Base-by-base conservation (phyloP, 805 yeast genomes). In the Kodamaea neixiangensis region DNA sequence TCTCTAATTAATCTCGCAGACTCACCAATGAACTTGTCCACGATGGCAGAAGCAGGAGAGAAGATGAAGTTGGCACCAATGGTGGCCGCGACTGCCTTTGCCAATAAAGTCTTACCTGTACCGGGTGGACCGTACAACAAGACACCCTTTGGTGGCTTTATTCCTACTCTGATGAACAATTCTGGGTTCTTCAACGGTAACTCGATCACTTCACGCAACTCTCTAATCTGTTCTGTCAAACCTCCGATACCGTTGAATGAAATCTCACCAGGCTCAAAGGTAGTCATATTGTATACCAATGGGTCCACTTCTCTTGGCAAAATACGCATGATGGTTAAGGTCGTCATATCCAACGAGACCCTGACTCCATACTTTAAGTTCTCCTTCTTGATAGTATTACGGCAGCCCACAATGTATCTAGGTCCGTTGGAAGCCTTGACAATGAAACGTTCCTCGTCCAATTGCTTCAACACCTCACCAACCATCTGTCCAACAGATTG, bases 221-320 rank as follows among this genome's bases (percentile, higher is more conserved):
- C 98, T 62, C 98, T 81, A 60, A 94, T 91, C 71, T 94, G 99
- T 59, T 94, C 98, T 45, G 85, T 86, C 57, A 94, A 80, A 54
- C 99, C 99, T 78, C 99, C 99, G 64, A 94, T 91, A 33, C 96
- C 94, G 53, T 86, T 86, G 70, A 94, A 94, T 17, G 97, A 87
- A 54, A 93, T 85, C 62, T 91, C 97, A 54, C 97, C 98, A n/a
- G 97, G 97, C 68, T 92, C 96, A 64, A 94, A 89, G 2, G 96
- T 86, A 4, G 99, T 92, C 99, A 94, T 94, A 72, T 93, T 94
- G 71, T 94, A 94, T 56, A 94, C 98, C 64, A 92, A 78, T 10
- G 99, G 99, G 71, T 94, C 99, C 46, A 96, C 98, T 71, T 94
- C 99, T 64, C 99, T 83, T 14, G 99, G 99, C 61, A 94, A 78